A percentile compares a stretch with the other conserved stretches of the same genome.
phyloP scores from a whole-genome alignment of 2,329 filamentous ascomycete genomes.

The Cladophialophora yegresii region DNA sequence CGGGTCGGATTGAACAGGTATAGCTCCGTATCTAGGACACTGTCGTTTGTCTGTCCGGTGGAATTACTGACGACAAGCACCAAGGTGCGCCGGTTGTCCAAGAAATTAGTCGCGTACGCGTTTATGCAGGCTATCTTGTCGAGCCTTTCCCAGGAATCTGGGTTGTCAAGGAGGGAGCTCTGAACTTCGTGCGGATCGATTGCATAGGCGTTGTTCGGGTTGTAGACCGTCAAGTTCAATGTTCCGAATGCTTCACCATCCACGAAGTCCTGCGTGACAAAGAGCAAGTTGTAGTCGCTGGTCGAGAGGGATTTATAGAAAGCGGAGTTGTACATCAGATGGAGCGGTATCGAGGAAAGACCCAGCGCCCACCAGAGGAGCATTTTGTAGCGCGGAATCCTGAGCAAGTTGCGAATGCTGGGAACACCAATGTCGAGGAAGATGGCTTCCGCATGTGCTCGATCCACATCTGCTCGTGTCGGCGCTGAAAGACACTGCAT shows the following conservation, averaged over 20 bases:
- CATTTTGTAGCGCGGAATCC: conserved; percentile 20
- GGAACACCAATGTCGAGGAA: conserved; percentile 41
- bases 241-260: conserved; percentile 8
- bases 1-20: neutral
- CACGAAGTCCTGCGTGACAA: conserved; percentile 33
- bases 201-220: neutral
- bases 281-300: conserved; percentile 34
- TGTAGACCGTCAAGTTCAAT: neutral
- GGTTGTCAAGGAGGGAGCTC: neutral
- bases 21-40: neutral
- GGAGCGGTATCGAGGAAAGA: conserved; percentile 36
- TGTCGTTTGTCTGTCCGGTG: conserved; percentile 2
- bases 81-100: conserved; percentile 25
- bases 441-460: conserved; percentile 37
- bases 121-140: conserved; percentile 24
- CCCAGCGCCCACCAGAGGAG: conserved; percentile 36
- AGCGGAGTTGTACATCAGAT: conserved; percentile 40
- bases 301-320: conserved; percentile 36
- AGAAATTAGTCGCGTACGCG: conserved; percentile 25
- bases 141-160: conserved; percentile 18
- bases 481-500: conserved; percentile 44
- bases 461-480: conserved; percentile 40
- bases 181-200: neutral
- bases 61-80: conserved; percentile 26
- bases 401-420: conserved; percentile 38